Percentiles rank a stretch among this genome's conserved stretches.
phyloP scores from a whole-genome alignment of 129 eudicot genomes.

The Escallonia rubra region DNA sequence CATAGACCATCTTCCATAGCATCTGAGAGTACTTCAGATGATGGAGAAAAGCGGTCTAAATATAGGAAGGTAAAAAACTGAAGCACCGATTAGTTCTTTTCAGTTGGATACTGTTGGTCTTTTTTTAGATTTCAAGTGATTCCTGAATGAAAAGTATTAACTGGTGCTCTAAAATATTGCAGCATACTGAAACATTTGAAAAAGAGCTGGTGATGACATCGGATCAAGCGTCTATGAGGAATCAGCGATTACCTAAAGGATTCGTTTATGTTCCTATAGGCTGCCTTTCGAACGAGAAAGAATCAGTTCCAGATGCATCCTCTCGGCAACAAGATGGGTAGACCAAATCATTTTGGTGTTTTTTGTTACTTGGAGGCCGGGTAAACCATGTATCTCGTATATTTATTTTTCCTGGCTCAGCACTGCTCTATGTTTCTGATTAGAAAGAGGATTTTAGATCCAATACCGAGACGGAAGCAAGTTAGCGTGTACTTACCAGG shows the following conservation, averaged over 20 bases:
- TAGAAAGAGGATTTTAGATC: background rate
- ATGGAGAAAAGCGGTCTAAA: conserved; percentile 44
- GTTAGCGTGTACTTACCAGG: background rate
- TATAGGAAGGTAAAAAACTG: conserved; percentile 49
- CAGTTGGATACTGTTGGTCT: background rate
- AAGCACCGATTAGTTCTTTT: background rate
- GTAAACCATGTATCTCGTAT: background rate
- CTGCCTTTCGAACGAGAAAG: conserved; percentile 77
- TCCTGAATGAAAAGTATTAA: background rate
- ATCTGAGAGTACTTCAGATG: conserved; percentile 38
- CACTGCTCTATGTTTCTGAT: background rate
- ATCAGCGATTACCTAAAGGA: conserved; percentile 91
- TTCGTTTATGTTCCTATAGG: conserved; percentile 80
- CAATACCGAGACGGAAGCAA: background rate
- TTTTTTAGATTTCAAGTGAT: background rate
- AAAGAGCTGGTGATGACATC: conserved; percentile 92
- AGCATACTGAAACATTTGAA: conserved; percentile 73
- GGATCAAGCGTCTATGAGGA: conserved; percentile 90
- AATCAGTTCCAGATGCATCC: conserved; percentile 32
- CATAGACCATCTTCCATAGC: conserved; percentile 49
- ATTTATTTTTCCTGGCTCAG: background rate
- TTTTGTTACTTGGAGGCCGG: background rate
- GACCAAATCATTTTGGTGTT: conserved; percentile 8
- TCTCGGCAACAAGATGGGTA: conserved; percentile 45
- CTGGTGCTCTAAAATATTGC: conserved; percentile 13